Evolutionary conservation across 176 grass and related monocot species (phyloP).

Genomic region (Juncus inflexus): DNA sequence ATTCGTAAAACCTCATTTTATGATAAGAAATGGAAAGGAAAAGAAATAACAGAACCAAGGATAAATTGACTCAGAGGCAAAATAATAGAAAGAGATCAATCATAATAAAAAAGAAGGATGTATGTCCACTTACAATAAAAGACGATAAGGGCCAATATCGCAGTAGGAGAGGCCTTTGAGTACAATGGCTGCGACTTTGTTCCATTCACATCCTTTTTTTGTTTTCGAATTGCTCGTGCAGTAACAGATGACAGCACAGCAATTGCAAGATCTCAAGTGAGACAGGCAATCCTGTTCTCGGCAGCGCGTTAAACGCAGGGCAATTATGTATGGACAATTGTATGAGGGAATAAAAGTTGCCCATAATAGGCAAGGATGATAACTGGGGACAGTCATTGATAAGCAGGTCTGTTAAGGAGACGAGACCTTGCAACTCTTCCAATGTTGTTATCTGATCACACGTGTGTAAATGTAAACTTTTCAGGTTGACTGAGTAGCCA

Average conservation of each 20-base stretch:
- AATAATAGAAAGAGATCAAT: neutral
- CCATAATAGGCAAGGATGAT: neutral
- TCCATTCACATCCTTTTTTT: neutral
- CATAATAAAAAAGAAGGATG: neutral
- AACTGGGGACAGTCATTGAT: conserved; percentile 3
- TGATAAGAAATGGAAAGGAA: too few species aligned
- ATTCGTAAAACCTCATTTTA: too few species aligned
- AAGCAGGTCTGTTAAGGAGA: neutral
- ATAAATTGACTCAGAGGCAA: neutral
- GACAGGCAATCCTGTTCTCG: neutral
- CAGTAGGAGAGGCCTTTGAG: neutral
- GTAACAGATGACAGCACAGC: neutral
- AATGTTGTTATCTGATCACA: neutral
- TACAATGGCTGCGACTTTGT: neutral
- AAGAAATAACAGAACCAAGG: too few species aligned
- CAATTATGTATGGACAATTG: neutral
- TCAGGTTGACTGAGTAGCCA: neutral
- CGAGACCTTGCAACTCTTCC: neutral
- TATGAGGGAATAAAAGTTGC: neutral
- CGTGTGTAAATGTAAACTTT: neutral
- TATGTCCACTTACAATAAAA: neutral
- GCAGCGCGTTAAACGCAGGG: neutral
- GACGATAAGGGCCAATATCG: neutral
- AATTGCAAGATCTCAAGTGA: neutral
- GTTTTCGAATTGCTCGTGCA: neutral